phyloP scores from a whole-genome alignment of 1,139 yeast genomes.

The Saccharomycopsis phalli region DNA sequence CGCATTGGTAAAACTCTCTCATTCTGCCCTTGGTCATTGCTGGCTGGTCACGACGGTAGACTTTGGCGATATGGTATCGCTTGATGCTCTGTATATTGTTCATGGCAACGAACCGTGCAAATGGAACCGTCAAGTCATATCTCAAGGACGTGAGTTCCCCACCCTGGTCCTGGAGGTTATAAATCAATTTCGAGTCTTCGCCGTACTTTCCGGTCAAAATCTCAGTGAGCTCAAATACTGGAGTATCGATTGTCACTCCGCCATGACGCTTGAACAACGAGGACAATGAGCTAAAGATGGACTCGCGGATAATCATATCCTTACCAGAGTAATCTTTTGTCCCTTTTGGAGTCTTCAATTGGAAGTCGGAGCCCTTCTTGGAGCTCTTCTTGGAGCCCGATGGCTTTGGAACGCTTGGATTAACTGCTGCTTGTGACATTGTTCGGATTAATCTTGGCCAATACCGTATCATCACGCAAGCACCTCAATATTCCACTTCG shows the following conservation, averaged over 20 bases:
- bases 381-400: constrained; percentile 22
- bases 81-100: constrained; percentile 83
- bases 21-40: constrained; percentile 99
- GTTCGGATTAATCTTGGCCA: constrained; percentile 9
- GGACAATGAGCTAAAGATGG: constrained; percentile 66
- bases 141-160: constrained; percentile 93
- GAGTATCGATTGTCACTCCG: constrained; percentile 95
- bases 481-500: no score
- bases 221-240: constrained; percentile 92
- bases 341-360: constrained; percentile 92
- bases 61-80: constrained; percentile 95
- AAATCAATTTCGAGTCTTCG: constrained; percentile 92
- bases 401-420: constrained; percentile 17
- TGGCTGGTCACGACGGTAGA: constrained; percentile 96
- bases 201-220: constrained; percentile 96
- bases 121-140: constrained; percentile 95
- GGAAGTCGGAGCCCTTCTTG: constrained; percentile 42
- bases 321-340: constrained; percentile 98
- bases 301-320: constrained; percentile 92
- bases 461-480: no score
- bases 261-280: constrained; percentile 86
- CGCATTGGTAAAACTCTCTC: constrained; percentile 99
- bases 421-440: constrained; percentile 15
- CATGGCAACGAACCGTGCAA: constrained; percentile 94
- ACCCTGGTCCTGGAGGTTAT: constrained; percentile 95